Evolutionary conservation across 306 rosid genomes (phyloP).

Genomic region (Mucuna pruriens): DNA sequence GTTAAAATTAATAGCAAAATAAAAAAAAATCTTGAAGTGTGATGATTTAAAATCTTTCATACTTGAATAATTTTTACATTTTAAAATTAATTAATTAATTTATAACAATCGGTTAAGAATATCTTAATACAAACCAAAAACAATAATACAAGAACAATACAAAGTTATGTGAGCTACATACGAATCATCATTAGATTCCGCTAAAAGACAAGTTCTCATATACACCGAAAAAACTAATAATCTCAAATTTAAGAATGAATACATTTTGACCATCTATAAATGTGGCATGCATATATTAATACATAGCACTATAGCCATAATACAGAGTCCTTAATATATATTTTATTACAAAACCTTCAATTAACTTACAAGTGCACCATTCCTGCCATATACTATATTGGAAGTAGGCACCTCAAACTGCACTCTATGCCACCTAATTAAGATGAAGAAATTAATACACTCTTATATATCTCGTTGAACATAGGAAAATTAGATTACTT

Average conservation of each 20-base stretch:
- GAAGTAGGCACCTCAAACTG: constrained; percentile 44
- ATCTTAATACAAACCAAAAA: background rate
- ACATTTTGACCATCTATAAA: constrained; percentile 46
- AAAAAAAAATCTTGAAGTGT: no score
- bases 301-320: constrained; percentile 35
- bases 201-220: background rate
- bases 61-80: background rate
- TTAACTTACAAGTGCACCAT: constrained; percentile 32
- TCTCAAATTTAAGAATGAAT: constrained; percentile 23
- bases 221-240: background rate
- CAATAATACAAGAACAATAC: background rate
- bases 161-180: background rate
- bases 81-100: background rate
- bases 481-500: constrained; percentile 7
- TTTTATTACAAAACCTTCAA: constrained; percentile 38
- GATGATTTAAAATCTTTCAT: no score
- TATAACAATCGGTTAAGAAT: background rate
- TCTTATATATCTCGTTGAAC: constrained; percentile 35
- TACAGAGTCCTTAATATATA: constrained; percentile 39
- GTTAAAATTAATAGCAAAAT: no score
- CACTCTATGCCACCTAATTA: constrained; percentile 43
- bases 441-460: constrained; percentile 39
- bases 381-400: constrained; percentile 39
- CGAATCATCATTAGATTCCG: background rate
- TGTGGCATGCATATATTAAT: constrained; percentile 34